A percentile compares a stretch with the other conserved stretches of the same genome.
Evolutionary conservation across 768 basidiomycete species (phyloP).

Genomic region (Coprinellus micaceus): DNA sequence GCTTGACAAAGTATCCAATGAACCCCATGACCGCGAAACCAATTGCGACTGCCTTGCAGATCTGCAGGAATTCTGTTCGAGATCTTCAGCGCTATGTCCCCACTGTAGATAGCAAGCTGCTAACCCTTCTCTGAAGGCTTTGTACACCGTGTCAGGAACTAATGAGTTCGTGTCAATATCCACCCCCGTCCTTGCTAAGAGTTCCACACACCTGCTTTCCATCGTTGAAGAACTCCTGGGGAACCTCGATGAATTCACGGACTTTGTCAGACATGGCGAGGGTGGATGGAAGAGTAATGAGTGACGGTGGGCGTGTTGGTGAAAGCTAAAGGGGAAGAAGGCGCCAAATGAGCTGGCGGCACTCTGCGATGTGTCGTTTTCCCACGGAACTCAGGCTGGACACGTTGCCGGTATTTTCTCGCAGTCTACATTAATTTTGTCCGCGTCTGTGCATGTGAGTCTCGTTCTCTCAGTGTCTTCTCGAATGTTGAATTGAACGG

Average conservation of each 20-base stretch:
- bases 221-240: constrained; percentile 88
- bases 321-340: constrained; percentile 3
- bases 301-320: constrained; percentile 15
- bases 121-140: constrained; percentile 95
- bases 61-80: constrained; percentile 81
- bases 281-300: constrained; percentile 20
- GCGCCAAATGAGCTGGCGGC: constrained; percentile 30
- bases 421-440: not conserved
- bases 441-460: constrained; percentile 13
- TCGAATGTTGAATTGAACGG: constrained; percentile 14
- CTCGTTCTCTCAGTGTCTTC: constrained; percentile 13
- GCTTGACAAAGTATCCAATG: constrained; percentile 98
- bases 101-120: constrained; percentile 17
- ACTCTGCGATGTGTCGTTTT: constrained; percentile 19
- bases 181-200: not conserved
- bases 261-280: constrained; percentile 83
- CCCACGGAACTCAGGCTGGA: constrained; percentile 33
- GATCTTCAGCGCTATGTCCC: not conserved
- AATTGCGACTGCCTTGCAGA: constrained; percentile 93
- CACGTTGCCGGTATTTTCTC: constrained; percentile 22
- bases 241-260: constrained; percentile 85
- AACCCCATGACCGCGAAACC: constrained; percentile 99
- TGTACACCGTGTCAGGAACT: constrained; percentile 97
- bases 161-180: constrained; percentile 13
- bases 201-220: constrained; percentile 77